Percentiles rank a stretch among this genome's conserved stretches.
Evolutionary conservation across 345 rosid species (phyloP).

Genomic region (Turritis glabra): DNA sequence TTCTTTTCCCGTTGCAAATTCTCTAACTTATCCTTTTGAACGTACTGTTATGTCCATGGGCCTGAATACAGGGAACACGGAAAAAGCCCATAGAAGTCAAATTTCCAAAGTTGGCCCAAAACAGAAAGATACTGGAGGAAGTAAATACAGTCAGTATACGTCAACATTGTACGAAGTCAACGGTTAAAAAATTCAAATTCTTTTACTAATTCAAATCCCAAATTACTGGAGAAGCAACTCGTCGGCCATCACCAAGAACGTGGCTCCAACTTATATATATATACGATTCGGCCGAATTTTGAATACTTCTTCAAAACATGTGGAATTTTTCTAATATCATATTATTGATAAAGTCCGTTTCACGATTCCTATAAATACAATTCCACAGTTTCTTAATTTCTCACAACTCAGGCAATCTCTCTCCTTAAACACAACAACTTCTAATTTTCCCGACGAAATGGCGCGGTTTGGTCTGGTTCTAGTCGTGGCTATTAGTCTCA

Average conservation of each 20-base stretch:
- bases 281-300: neutral
- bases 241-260: slow-evolving; percentile 33
- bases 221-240: slow-evolving; percentile 9
- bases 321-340: neutral
- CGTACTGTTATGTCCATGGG: neutral
- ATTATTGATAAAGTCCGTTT: neutral
- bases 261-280: slow-evolving; percentile 32
- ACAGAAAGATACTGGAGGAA: neutral
- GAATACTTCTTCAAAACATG: neutral
- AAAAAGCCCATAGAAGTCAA: neutral
- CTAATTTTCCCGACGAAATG: slow-evolving; percentile 17
- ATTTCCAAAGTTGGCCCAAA: slow-evolving; percentile 1
- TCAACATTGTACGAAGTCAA: slow-evolving; percentile 13
- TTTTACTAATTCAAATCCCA: slow-evolving; percentile 22
- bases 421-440: neutral
- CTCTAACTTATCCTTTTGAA: neutral
- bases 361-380: slow-evolving; percentile 29
- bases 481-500: slow-evolving; percentile 44
- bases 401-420: slow-evolving; percentile 9
- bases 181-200: neutral
- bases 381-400: neutral
- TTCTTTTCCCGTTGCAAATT: neutral
- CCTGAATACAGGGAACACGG: neutral
- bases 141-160: neutral
- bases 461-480: slow-evolving; percentile 32